Conservation (phyloP, 1,284 basidiomycete species). For the Fistulinella staudtii region DNA sequence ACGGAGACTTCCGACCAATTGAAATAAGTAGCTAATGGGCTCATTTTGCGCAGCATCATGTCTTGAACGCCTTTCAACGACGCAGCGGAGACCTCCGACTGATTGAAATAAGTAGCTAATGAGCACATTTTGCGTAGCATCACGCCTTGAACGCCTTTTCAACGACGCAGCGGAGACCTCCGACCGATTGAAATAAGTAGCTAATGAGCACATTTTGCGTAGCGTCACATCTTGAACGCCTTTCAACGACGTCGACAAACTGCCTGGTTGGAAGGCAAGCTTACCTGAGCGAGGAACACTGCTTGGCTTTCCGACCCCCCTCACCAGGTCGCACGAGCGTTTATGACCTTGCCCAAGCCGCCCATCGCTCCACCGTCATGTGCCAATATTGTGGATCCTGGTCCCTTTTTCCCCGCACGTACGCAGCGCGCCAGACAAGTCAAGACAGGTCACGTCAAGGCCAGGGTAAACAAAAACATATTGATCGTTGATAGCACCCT, state of each 20-base stretch:
- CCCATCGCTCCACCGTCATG: conserved; percentile 2
- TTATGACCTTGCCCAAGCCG: conserved; percentile 1
- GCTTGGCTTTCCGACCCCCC: background rate
- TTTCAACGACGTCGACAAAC: conserved; percentile 5
- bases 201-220: background rate
- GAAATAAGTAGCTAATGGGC: too few species aligned
- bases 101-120: too few species aligned
- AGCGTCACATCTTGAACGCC: too few species aligned
- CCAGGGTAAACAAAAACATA: conserved; percentile 1
- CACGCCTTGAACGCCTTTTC: too few species aligned
- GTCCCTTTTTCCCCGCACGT: conserved; percentile 1
- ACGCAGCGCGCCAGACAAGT: conserved; percentile 2
- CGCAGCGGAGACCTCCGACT: too few species aligned
- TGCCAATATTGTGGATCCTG: conserved; percentile 7
- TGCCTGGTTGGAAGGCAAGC: background rate
- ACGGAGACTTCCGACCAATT: too few species aligned
- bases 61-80: too few species aligned
- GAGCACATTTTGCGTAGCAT: too few species aligned
- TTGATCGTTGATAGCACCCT: background rate
- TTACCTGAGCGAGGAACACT: conserved; percentile 2
- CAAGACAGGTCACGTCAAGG: conserved; percentile 15
- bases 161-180: too few species aligned
- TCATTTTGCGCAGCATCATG: too few species aligned
- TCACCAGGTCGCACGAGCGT: background rate
- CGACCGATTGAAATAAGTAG: too few species aligned